Evolutionary conservation across 768 basidiomycete genomes (phyloP).

Genomic region (Rhodotorula paludigena): DNA sequence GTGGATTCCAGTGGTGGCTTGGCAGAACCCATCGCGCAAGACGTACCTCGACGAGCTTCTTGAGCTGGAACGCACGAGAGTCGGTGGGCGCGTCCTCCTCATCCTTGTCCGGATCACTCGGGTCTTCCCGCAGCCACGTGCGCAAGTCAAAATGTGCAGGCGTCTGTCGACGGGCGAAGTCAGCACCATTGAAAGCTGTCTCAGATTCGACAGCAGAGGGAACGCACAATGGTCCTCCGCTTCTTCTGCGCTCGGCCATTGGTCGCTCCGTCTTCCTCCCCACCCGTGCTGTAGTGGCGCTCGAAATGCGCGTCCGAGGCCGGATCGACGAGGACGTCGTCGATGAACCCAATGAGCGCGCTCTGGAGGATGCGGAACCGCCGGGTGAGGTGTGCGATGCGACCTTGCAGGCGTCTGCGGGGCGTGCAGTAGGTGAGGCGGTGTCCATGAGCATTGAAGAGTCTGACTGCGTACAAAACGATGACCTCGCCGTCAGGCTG

Average conservation of each 20-base stretch:
- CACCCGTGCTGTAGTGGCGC: not conserved
- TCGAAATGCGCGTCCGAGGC: not conserved
- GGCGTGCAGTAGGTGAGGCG: not conserved
- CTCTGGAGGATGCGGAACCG: not conserved
- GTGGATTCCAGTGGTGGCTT: not conserved
- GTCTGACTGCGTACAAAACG: not conserved
- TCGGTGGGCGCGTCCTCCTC: no score
- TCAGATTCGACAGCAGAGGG: no score
- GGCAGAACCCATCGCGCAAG: not conserved
- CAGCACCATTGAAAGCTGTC: no score
- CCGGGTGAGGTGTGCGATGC: not conserved
- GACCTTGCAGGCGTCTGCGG: not conserved
- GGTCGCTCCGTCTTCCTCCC: not conserved
- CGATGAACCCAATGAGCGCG: slow-evolving; percentile 8
- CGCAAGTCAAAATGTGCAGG: not conserved
- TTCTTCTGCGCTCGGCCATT: not conserved
- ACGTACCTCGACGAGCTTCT: slow-evolving; percentile 12
- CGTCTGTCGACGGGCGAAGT: not conserved
- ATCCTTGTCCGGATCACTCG: not conserved
- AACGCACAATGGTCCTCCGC: no score
- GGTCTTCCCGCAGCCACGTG: not conserved
- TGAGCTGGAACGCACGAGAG: not conserved
- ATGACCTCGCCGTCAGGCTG: not conserved
- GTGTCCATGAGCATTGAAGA: no score
- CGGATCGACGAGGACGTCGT: not conserved